Evolutionary conservation across 306 rosid species (phyloP).

Genomic region (Castanopsis chinensis): DNA sequence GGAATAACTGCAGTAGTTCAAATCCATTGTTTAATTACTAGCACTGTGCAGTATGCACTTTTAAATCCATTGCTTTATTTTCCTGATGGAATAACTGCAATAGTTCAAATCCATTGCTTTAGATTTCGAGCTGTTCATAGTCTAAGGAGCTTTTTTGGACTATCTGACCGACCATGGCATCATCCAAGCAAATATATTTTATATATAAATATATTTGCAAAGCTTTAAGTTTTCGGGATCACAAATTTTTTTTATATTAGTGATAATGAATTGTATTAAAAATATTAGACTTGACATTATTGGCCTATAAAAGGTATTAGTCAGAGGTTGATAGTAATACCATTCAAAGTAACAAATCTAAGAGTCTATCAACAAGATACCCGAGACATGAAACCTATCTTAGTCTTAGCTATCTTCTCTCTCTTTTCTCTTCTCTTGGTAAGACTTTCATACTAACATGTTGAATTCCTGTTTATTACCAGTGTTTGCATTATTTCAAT

Average conservation of each 20-base stretch:
- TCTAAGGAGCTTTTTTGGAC: background rate
- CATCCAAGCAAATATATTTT: background rate
- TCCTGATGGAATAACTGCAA: background rate
- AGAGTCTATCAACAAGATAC: background rate
- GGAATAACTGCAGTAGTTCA: background rate
- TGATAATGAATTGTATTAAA: too few relatives aligned
- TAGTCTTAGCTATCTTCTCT: slow-evolving; percentile 28
- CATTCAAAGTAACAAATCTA: slow-evolving; percentile 27
- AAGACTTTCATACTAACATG: slow-evolving; percentile 21
- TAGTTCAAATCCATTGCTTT: background rate
- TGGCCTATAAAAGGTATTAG: slow-evolving; percentile 39
- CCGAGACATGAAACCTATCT: slow-evolving; percentile 46
- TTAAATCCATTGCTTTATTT: too few relatives aligned
- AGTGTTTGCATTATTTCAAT: background rate
- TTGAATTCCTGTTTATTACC: background rate
- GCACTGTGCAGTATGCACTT: too few relatives aligned
- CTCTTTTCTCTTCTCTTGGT: slow-evolving; percentile 56
- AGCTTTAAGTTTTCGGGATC: too few relatives aligned
- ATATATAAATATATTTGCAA: background rate
- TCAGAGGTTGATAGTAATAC: slow-evolving; percentile 31
- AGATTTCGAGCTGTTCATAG: background rate
- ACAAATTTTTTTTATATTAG: background rate
- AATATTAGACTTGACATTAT: background rate
- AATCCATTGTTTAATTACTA: background rate
- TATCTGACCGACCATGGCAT: background rate